Evolutionary conservation across 129 eudicot genomes (phyloP).

Genomic region (Gnaphalium uliginosum): DNA sequence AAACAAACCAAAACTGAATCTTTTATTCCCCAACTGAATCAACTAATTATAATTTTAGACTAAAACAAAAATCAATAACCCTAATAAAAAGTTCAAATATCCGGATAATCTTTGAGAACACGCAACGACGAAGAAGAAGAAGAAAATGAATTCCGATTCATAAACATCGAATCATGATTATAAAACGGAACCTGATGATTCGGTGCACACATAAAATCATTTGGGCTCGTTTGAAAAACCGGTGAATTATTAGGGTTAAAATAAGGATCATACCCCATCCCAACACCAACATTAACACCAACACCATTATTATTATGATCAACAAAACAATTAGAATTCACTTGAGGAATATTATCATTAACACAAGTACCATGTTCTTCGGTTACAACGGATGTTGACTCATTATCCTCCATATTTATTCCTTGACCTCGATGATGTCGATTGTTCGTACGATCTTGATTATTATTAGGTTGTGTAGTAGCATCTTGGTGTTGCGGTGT

Average conservation of each 20-base stretch:
- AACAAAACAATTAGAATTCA: constrained; percentile 42
- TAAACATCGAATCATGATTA: constrained; percentile 41
- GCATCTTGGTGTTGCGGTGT: constrained; percentile 24
- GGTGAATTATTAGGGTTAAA: constrained; percentile 46
- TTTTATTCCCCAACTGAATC: constrained; percentile 4
- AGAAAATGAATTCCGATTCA: constrained; percentile 44
- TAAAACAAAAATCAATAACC: constrained; percentile 15
- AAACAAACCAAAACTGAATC: constrained; percentile 18
- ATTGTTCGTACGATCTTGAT: not conserved
- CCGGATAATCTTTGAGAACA: constrained; percentile 47
- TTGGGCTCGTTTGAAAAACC: constrained; percentile 30
- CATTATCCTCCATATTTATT: constrained; percentile 38
- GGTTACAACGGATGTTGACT: constrained; percentile 44
- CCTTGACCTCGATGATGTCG: constrained; percentile 13
- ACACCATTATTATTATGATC: constrained; percentile 16
- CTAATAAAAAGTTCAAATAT: constrained; percentile 26
- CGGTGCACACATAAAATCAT: constrained; percentile 35
- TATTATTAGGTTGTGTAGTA: constrained; percentile 13
- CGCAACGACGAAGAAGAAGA: constrained; percentile 48
- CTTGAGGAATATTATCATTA: constrained; percentile 35
- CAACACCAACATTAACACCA: constrained; percentile 17
- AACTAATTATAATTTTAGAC: constrained; percentile 28
- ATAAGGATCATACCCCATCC: constrained; percentile 45
- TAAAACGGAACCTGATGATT: constrained; percentile 42
- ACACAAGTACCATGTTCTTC: constrained; percentile 51